phyloP scores from a whole-genome alignment of 352 stramenopile species.

The Phytophthora citrophthora region DNA sequence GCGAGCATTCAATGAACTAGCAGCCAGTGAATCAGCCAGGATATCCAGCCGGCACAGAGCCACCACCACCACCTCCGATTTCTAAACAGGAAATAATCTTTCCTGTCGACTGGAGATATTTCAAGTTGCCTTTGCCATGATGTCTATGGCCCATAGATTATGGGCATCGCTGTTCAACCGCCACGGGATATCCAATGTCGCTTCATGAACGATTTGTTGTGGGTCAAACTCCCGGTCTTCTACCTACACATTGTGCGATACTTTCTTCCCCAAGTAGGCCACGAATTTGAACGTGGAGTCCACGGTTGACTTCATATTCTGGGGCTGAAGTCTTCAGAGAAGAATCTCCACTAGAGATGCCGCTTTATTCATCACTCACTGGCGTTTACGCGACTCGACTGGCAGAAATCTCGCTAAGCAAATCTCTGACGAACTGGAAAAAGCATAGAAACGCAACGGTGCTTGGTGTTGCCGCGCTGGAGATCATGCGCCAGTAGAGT shows the following conservation, averaged over 20 bases:
- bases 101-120: constrained; percentile 8
- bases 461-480: background rate
- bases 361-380: background rate
- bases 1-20: no score
- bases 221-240: background rate
- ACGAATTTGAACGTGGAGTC: background rate
- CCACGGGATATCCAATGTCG: background rate
- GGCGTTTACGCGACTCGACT: constrained; percentile 6
- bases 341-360: background rate
- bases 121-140: background rate
- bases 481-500: background rate
- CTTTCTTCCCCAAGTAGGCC: background rate
- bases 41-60: no score
- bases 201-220: background rate
- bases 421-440: constrained; percentile 25
- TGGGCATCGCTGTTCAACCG: constrained; percentile 8
- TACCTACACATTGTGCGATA: constrained; percentile 12
- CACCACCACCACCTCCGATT: background rate
- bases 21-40: no score
- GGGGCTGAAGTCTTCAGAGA: no score
- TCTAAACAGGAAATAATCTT: background rate
- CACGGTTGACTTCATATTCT: no score
- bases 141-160: background rate
- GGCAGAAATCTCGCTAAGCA: constrained; percentile 19
- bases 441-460: constrained; percentile 20